Evolutionary conservation across 2,329 filamentous ascomycete genomes (phyloP), one percentile per base, ranked within the genome.

Genomic region (Talaromyces atroroseus): DNA sequence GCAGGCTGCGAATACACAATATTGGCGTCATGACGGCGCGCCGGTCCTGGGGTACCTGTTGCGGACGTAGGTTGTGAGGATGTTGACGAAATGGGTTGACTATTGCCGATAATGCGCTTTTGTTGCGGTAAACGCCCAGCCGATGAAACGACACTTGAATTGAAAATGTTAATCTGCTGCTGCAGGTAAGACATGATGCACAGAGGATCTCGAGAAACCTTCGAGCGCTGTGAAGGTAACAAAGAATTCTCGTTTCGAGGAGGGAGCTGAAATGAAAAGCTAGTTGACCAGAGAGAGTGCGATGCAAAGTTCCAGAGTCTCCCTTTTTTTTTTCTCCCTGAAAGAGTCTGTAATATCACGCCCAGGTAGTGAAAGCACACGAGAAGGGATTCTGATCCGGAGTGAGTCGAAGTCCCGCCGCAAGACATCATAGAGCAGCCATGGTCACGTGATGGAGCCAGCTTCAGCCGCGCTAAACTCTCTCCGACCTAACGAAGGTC

Each of bases 1-100:
- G 82, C 81, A 20, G 89, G 89, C 74, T 92, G 89, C 56, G 89
- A 92, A 74, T 86, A 92, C 53, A 89, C 71, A 44, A 74, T 72
- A 44, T 74, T 72, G 5, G 66, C 65, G 65, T 83, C 80, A 8
- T 85, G 81, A 67, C 88, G 88, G 59, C 78, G 76, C 64, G 85
- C 24, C 48, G 72, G 70, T 56, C 58, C 54, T 5, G 70, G 68
- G 6, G 70, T 72, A 6, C 69, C 61, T 21, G 63, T 61, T 34
- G 70, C 69, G 2, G 71, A 71, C 1, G 70, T 64, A 32, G 65
- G 64, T 78, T 81, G 23, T 78, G 87, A 47, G 79, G 84, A 42
- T 84, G 83, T 45, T 83, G 86, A 52, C 82, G 90, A 18, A 12
- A 52, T 48, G 16, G 54, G 48, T 26, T 52, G 57, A 12, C 59